Evolutionary conservation across 768 basidiomycete species (phyloP).

Genomic region (Gloeophyllum trabeum): DNA sequence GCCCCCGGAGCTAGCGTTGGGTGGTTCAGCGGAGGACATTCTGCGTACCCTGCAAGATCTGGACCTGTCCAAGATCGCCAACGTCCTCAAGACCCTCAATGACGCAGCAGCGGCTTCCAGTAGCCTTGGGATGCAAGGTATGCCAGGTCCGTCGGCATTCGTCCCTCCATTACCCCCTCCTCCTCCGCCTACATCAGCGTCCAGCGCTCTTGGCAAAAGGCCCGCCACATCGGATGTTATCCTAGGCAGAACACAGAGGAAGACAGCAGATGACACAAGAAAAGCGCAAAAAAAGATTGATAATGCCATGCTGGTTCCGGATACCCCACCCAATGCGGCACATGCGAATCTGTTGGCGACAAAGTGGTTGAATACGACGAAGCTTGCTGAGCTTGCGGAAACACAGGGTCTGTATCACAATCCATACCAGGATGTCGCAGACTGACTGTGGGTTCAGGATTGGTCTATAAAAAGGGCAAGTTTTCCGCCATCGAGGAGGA

Average conservation of each 20-base stretch:
- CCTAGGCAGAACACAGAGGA: constrained; percentile 22
- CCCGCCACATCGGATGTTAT: constrained; percentile 32
- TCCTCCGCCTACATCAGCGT: constrained; percentile 12
- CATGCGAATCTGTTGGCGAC: constrained; percentile 46
- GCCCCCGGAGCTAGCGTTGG: constrained; percentile 26
- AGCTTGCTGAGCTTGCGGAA: constrained; percentile 57
- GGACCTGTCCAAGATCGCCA: constrained; percentile 61
- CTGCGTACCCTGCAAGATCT: constrained; percentile 63
- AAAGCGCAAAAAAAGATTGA: not conserved
- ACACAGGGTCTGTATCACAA: constrained; percentile 40
- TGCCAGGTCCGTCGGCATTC: constrained; percentile 1
- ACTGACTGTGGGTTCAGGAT: constrained; percentile 34
- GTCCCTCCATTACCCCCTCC: too few species aligned
- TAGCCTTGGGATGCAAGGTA: constrained; percentile 13
- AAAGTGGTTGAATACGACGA: constrained; percentile 66
- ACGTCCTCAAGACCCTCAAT: constrained; percentile 51
- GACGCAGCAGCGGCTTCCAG: constrained; percentile 41
- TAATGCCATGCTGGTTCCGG: constrained; percentile 2
- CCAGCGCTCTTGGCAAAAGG: constrained; percentile 27
- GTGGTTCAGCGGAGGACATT: constrained; percentile 66
- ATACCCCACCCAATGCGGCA: constrained; percentile 1
- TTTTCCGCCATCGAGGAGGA: constrained; percentile 73
- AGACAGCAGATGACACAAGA: constrained; percentile 1
- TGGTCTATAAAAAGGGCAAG: constrained; percentile 83
- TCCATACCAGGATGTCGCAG: not conserved